Conservation (phyloP, 176 grass and related monocot species). For the Avena sativa region DNA sequence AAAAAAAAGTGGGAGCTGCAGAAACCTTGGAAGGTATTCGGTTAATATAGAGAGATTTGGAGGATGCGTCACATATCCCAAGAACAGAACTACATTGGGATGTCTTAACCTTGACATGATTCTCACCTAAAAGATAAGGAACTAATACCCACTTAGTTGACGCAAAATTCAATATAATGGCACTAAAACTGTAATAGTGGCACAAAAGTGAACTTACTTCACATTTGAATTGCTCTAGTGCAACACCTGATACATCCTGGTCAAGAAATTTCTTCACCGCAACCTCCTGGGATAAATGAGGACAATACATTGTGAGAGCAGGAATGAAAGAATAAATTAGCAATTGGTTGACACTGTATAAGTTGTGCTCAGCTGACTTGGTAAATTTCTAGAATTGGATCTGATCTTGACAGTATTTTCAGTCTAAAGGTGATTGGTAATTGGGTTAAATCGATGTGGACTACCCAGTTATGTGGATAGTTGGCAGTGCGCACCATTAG, state of each 20-base stretch:
- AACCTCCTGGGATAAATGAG: conserved; percentile 77
- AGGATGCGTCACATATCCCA: conserved; percentile 93
- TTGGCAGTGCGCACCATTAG: not conserved
- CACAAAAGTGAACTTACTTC: conserved; percentile 70
- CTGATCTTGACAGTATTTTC: conserved; percentile 1
- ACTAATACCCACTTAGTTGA: conserved; percentile 45
- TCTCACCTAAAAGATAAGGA: conserved; percentile 66
- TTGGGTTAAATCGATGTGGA: not conserved
- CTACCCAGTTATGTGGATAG: not conserved
- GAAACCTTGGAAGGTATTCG: conserved; percentile 94
- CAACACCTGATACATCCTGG: conserved; percentile 91
- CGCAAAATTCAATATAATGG: conserved; percentile 21
- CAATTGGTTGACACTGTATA: conserved; percentile 17
- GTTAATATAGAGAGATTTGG: conserved; percentile 99
- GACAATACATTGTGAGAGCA: conserved; percentile 26
- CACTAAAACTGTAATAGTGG: conserved; percentile 19
- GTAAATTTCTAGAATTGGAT: conserved; percentile 31
- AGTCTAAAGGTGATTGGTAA: conserved; percentile 13
- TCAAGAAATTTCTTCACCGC: conserved; percentile 99
- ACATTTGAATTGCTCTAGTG: conserved; percentile 95
- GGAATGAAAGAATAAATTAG: conserved; percentile 34
- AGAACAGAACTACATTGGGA: conserved; percentile 99
- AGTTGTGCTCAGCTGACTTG: not conserved
- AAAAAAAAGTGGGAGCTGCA: conserved; percentile 31
- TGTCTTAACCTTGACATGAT: conserved; percentile 96